Percentiles rank a stretch among this genome's conserved stretches.
Evolutionary conservation across 1,284 basidiomycete genomes (phyloP).

Genomic region (Cerioporus squamosus): DNA sequence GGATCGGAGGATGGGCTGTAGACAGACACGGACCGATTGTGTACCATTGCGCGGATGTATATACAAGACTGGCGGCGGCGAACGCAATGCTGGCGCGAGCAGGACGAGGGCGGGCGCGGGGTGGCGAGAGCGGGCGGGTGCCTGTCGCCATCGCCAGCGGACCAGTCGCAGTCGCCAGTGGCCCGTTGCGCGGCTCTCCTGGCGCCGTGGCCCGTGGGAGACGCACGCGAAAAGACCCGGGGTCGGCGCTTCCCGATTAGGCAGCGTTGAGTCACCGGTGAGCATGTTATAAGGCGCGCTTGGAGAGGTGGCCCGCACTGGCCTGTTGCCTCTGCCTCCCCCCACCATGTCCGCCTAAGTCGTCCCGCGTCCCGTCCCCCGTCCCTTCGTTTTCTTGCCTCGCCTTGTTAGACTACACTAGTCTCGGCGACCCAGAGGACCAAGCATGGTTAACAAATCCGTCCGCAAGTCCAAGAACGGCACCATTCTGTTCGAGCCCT

Average conservation of each 20-base stretch:
- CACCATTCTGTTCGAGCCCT: constrained; percentile 82
- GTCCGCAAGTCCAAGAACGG: constrained; percentile 80
- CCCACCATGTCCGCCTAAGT: constrained; percentile 54
- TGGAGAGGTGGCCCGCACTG: constrained; percentile 29
- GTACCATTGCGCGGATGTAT: constrained; percentile 20
- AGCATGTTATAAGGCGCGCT: constrained; percentile 28
- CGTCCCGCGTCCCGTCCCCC: constrained; percentile 28
- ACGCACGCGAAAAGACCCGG: constrained; percentile 16
- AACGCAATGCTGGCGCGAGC: constrained; percentile 12
- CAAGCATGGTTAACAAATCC: constrained; percentile 83
- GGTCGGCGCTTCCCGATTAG: constrained; percentile 21
- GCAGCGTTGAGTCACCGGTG: constrained; percentile 32
- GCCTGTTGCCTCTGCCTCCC: constrained; percentile 32
- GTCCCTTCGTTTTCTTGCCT: constrained; percentile 29
- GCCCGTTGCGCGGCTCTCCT: background rate
- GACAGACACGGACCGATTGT: constrained; percentile 3
- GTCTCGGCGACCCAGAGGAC: constrained; percentile 45
- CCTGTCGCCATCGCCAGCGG: constrained; percentile 4
- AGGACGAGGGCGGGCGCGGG: constrained; percentile 1
- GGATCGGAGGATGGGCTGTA: constrained; percentile 1
- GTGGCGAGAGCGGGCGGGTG: background rate
- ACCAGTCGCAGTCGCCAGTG: constrained; percentile 4
- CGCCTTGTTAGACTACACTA: constrained; percentile 40
- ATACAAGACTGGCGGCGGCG: constrained; percentile 1
- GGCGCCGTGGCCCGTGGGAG: background rate